Evolutionary conservation across 2,329 filamentous ascomycete species (phyloP).

Genomic region (Aspergillus versicolor): DNA sequence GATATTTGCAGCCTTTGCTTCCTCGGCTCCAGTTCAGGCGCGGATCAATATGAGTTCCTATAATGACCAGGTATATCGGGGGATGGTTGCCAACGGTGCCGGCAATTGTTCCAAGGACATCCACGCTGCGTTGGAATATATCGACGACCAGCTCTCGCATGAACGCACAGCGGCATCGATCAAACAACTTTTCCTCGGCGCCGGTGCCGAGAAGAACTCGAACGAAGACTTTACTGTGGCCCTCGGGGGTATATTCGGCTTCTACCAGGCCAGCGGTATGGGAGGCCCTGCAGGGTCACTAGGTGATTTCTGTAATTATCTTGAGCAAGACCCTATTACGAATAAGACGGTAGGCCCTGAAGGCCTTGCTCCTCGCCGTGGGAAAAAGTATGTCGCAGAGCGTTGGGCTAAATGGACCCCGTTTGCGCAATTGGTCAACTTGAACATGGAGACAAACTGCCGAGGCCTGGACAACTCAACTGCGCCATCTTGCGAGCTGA

Average conservation of each 20-base stretch:
- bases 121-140: constrained; percentile 49
- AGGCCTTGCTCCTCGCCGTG: constrained; percentile 44
- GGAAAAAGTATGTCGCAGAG: constrained; percentile 41
- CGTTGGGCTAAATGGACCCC: constrained; percentile 44
- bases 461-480: constrained; percentile 25
- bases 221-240: constrained; percentile 50
- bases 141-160: constrained; percentile 47
- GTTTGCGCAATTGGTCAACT: constrained; percentile 40
- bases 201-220: constrained; percentile 45
- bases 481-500: constrained; percentile 39
- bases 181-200: constrained; percentile 51
- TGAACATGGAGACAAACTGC: constrained; percentile 43
- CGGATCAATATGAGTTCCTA: constrained; percentile 52
- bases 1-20: constrained; percentile 42
- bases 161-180: constrained; percentile 37
- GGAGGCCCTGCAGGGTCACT: constrained; percentile 37
- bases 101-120: constrained; percentile 53
- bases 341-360: constrained; percentile 36
- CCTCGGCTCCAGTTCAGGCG: constrained; percentile 48
- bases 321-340: constrained; percentile 45
- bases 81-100: constrained; percentile 50
- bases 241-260: constrained; percentile 39
- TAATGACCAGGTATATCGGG: constrained; percentile 51
- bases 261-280: constrained; percentile 47
- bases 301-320: constrained; percentile 46